Percentiles rank a stretch among this genome's conserved stretches.
Evolutionary conservation across 202 grass and related monocot species (phyloP).

Genomic region (Miscanthus sacchariflorus): DNA sequence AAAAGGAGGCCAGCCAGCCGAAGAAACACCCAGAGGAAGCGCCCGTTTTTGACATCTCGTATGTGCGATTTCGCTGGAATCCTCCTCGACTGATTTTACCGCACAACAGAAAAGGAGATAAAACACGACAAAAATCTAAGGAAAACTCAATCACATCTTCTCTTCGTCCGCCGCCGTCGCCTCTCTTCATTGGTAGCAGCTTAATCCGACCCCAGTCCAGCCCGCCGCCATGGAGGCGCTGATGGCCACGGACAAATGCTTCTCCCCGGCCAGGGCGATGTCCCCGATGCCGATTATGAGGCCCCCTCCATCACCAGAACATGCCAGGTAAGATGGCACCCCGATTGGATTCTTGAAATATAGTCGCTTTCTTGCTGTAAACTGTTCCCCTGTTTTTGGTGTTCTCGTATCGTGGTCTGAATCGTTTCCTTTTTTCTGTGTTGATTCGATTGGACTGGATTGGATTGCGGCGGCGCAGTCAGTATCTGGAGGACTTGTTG

Average conservation of each 20-base stretch:
- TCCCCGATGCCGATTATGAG: conserved; percentile 83
- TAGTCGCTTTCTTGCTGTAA: conserved; percentile 33
- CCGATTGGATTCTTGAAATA: conserved; percentile 38
- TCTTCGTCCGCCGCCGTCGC: conserved; percentile 13
- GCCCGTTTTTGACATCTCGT: conserved; percentile 46
- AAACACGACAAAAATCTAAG: conserved; percentile 39
- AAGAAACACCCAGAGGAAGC: conserved; percentile 42
- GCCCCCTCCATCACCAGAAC: conserved; percentile 51
- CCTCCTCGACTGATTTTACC: conserved; percentile 40
- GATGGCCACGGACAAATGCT: conserved; percentile 52
- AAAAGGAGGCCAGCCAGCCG: conserved; percentile 35
- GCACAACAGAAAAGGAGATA: conserved; percentile 30
- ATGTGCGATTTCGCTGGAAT: conserved; percentile 37
- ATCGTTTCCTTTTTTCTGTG: conserved; percentile 26
- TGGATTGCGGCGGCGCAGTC: conserved; percentile 57
- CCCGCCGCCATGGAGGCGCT: conserved; percentile 53
- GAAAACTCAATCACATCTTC: conserved; percentile 43
- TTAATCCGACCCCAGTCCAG: conserved; percentile 57
- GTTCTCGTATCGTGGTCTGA: conserved; percentile 53
- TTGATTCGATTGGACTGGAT: conserved; percentile 17
- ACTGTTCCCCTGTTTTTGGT: conserved; percentile 40
- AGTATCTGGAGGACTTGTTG: conserved; percentile 82
- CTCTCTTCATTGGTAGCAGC: conserved; percentile 31
- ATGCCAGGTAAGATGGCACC: conserved; percentile 57
- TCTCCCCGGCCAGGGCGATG: conserved; percentile 75